phyloP scores from a whole-genome alignment of 208 protist genomes.

The Leishmania turanica region DNA sequence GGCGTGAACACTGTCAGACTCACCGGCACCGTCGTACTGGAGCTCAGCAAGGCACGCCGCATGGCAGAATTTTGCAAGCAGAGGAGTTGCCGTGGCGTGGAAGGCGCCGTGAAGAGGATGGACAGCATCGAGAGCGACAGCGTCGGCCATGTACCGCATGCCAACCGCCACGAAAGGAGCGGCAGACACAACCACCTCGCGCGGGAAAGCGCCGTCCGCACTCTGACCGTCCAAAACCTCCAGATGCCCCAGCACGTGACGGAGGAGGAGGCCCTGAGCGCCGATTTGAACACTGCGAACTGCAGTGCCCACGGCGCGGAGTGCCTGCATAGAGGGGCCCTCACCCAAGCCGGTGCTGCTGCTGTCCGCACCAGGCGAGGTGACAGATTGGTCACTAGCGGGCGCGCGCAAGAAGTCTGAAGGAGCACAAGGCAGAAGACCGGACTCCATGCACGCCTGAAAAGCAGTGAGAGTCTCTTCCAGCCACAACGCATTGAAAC shows the following conservation, averaged over 20 bases:
- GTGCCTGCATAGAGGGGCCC: slow-evolving; percentile 13
- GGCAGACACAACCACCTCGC: not conserved
- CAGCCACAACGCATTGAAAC: slow-evolving; percentile 3
- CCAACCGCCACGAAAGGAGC: slow-evolving; percentile 13
- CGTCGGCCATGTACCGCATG: slow-evolving; percentile 29
- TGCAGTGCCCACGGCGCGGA: slow-evolving; percentile 5
- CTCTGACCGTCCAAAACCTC: not conserved
- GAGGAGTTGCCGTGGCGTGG: slow-evolving; percentile 5
- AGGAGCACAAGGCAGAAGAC: slow-evolving; percentile 9
- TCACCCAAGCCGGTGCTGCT: not conserved
- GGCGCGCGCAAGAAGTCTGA: slow-evolving; percentile 7
- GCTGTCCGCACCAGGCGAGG: not conserved
- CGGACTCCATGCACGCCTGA: slow-evolving; percentile 7
- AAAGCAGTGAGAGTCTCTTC: slow-evolving; percentile 20
- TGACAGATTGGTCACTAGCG: not conserved
- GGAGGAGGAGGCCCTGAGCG: slow-evolving; percentile 12
- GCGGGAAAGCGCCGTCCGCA: not conserved
- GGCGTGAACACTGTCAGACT: slow-evolving; percentile 24
- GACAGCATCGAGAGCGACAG: slow-evolving; percentile 11
- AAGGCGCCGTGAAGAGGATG: slow-evolving; percentile 11
- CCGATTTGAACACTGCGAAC: slow-evolving; percentile 3
- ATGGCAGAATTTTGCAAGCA: slow-evolving; percentile 15
- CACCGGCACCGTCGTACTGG: slow-evolving; percentile 20
- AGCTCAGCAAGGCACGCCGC: slow-evolving; percentile 6
- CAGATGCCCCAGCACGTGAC: not conserved